Base-by-base conservation (phyloP, 2,329 filamentous ascomycete species). In the Claviceps sp. region DNA sequence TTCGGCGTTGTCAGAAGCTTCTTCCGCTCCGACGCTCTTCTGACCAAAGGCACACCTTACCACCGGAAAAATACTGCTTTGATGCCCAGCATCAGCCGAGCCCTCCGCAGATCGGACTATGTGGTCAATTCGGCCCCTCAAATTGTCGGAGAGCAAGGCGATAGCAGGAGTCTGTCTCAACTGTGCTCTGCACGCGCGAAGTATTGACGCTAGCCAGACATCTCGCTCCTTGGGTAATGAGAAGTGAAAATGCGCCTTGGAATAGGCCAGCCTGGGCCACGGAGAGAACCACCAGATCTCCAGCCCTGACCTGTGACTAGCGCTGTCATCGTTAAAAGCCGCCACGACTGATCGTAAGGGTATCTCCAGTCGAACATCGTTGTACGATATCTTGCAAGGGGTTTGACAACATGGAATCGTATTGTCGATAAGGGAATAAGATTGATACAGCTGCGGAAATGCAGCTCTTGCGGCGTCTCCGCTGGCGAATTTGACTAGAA, bases 251-350 rank as follows among this genome's bases (percentile, higher is more conserved):
- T 73, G 71, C 2, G 72, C 63, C 53, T 71, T 74, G 53, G 66
- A 66, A 55, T 75, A 78, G 14, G 69, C 65, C 42, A 75, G 63
- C 13, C 68, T 65, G 2, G 71, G 69, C 52, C 69, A 65, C 16
- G 65, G 61, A 14, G 71, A 71, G 53, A 70, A 72, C 77, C 77
- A 80, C 76, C 76, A 80, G 2, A 79, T 67, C 58, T 81, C 77
- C 49, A 80, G 62, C 5, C 74, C 74, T 45, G 75, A 76, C 6
- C 72, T 70, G 13, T 74, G 70, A 47, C 71, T 68, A 1, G 70
- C 69, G 44, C 70, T 71, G 58, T 79, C 76, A 34, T 76, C 72
- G 34, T 70, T 70, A 55, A 78, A 79, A 2, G 71, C 70, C 2
- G 77, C 73, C 40, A 80, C 72, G 24, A 80, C 67, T 40, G 69